A percentile compares a stretch with the other conserved stretches of the same genome.
phyloP scores from a whole-genome alignment of 495 filamentous ascomycete genomes.

The Aspergillus asperescens region DNA sequence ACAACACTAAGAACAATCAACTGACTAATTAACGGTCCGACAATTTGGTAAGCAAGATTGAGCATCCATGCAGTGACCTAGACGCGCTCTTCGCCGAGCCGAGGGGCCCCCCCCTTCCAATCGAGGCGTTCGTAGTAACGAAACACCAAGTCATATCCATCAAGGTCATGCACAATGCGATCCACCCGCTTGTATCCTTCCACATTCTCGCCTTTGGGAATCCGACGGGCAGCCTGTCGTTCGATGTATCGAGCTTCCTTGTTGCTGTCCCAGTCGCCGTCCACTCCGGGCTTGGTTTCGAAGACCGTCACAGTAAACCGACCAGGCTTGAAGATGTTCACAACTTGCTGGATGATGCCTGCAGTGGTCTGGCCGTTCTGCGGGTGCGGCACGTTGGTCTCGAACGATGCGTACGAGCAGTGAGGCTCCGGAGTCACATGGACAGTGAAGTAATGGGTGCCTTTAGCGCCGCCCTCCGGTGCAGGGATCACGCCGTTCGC shows the following conservation, averaged over 20 bases:
- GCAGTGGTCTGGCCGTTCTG: constrained; percentile 83
- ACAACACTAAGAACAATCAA: not conserved
- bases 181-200: constrained; percentile 87
- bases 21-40: constrained; percentile 6
- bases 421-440: constrained; percentile 97
- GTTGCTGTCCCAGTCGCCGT: constrained; percentile 31
- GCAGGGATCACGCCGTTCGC: constrained; percentile 95
- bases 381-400: constrained; percentile 94
- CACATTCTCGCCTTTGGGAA: constrained; percentile 72
- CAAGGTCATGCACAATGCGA: constrained; percentile 93
- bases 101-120: constrained; percentile 74
- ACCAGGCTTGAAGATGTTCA: constrained; percentile 90
- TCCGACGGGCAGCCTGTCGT: constrained; percentile 46
- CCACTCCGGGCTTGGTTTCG: constrained; percentile 66
- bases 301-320: constrained; percentile 97
- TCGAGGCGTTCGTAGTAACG: constrained; percentile 91
- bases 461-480: constrained; percentile 52
- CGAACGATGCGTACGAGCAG: constrained; percentile 98
- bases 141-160: constrained; percentile 97
- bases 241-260: constrained; percentile 42
- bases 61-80: constrained; percentile 15
- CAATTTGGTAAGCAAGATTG: not conserved
- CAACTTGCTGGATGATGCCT: constrained; percentile 88
- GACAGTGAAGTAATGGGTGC: constrained; percentile 95
- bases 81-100: constrained; percentile 59